A percentile compares a stretch with the other conserved stretches of the same genome.
phyloP scores from a whole-genome alignment of 106 monocot species.

The Dioscorea alata region DNA sequence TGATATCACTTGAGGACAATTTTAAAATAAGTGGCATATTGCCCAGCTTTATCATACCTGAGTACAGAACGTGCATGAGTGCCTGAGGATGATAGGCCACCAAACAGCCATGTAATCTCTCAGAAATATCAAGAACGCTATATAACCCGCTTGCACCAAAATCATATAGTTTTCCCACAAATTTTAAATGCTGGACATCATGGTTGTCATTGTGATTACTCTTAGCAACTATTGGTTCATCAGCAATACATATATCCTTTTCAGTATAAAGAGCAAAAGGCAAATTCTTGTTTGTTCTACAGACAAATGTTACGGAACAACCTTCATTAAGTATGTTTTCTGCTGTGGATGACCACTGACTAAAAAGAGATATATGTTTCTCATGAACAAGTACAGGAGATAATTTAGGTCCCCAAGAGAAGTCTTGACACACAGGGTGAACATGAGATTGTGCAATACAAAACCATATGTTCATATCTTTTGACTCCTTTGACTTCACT shows the following conservation, averaged over 20 bases:
- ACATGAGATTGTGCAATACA: slow-evolving; percentile 51
- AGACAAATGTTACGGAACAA: not conserved
- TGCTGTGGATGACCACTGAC: slow-evolving; percentile 46
- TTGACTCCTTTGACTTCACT: slow-evolving; percentile 13
- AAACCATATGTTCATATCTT: slow-evolving; percentile 45
- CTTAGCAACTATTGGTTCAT: slow-evolving; percentile 9
- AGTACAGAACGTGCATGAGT: slow-evolving; percentile 62
- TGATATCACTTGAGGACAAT: no score
- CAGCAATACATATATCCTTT: slow-evolving; percentile 5
- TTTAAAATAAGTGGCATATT: no score
- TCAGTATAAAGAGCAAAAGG: slow-evolving; percentile 16
- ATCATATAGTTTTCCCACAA: slow-evolving; percentile 8
- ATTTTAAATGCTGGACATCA: not conserved
- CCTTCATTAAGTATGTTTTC: slow-evolving; percentile 11
- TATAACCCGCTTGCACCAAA: slow-evolving; percentile 14
- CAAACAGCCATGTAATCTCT: slow-evolving; percentile 38
- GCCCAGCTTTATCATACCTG: slow-evolving; percentile 46
- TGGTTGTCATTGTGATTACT: slow-evolving; percentile 6
- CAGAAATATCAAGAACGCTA: slow-evolving; percentile 42
- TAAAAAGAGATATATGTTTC: slow-evolving; percentile 63
- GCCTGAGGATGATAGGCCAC: slow-evolving; percentile 65
- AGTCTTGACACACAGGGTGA: slow-evolving; percentile 33
- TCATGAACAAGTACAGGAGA: slow-evolving; percentile 73
- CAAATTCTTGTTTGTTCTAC: slow-evolving; percentile 2
- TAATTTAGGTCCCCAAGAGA: slow-evolving; percentile 75